A percentile compares a stretch with the other conserved stretches of the same genome.
Conservation (phyloP, 2,329 filamentous ascomycete species). For the Aotearoamyces nothofagi region DNA sequence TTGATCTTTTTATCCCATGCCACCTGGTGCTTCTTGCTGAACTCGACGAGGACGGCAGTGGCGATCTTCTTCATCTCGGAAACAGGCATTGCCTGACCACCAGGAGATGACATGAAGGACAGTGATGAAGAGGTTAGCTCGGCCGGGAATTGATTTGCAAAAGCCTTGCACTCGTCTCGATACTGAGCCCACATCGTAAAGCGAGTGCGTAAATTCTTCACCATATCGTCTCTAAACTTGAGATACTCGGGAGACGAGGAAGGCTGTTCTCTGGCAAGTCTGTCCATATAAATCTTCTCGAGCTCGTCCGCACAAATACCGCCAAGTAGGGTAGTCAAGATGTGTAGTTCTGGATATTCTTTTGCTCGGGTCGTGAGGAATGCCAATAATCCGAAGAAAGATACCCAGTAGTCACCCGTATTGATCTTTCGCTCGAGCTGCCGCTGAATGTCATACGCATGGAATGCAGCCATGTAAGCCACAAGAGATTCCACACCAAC, state of each 20-base stretch:
- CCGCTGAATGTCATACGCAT: not conserved
- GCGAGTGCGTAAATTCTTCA: not conserved
- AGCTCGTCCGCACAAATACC: not conserved
- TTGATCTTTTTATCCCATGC: not conserved
- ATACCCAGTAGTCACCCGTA: not conserved
- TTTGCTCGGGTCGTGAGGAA: not conserved
- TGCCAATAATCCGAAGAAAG: not conserved
- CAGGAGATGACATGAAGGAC: too few relatives aligned
- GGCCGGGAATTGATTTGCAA: too few relatives aligned
- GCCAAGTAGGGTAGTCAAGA: not conserved
- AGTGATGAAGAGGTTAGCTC: too few relatives aligned
- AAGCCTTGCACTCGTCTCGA: too few relatives aligned
- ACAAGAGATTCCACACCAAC: conserved; percentile 15
- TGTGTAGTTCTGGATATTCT: not conserved
- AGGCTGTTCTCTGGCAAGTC: not conserved
- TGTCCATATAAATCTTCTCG: not conserved
- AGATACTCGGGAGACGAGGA: not conserved
- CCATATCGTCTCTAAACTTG: not conserved
- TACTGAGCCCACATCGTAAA: too few relatives aligned
- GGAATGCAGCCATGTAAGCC: conserved; percentile 16
- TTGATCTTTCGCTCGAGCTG: not conserved
- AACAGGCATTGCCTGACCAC: too few relatives aligned
- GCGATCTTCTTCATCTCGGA: too few relatives aligned
- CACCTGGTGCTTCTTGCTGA: not conserved
- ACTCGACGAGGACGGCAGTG: not conserved